These are phyloP conservation scores for Pichia sp. DNA, from an alignment of 1,139 yeast species.

Conservation along the genomic window DNA sequence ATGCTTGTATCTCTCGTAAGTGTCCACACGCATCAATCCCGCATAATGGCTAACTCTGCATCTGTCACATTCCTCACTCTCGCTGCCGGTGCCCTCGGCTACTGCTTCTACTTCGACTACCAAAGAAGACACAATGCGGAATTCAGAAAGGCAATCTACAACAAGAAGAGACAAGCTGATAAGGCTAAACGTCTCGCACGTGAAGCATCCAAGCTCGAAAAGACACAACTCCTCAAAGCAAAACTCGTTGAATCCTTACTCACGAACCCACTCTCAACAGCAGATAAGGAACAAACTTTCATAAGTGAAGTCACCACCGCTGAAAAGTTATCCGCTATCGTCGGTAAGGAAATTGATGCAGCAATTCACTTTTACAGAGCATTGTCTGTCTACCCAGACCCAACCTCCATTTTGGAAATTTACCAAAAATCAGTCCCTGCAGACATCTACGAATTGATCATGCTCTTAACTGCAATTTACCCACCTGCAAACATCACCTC, in stretches of 20 bases:
- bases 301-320: slow-evolving; percentile 80
- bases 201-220: slow-evolving; percentile 51
- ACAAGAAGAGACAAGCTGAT: slow-evolving; percentile 52
- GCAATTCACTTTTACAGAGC: slow-evolving; percentile 94
- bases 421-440: slow-evolving; percentile 85
- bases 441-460: slow-evolving; percentile 72
- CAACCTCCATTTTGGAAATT: slow-evolving; percentile 80
- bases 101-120: slow-evolving; percentile 87
- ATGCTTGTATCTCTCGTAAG: too few species aligned
- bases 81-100: slow-evolving; percentile 57
- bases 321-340: slow-evolving; percentile 57
- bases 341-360: slow-evolving; percentile 63
- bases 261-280: slow-evolving; percentile 52
- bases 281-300: slow-evolving; percentile 69
- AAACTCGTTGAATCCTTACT: slow-evolving; percentile 59
- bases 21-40: too few species aligned
- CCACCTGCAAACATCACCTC: slow-evolving; percentile 80
- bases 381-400: slow-evolving; percentile 89
- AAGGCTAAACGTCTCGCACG: slow-evolving; percentile 42
- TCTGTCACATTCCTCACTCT: slow-evolving; percentile 46
- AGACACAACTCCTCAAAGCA: slow-evolving; percentile 52
- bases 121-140: slow-evolving; percentile 75
- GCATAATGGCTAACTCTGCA: slow-evolving; percentile 26
- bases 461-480: slow-evolving; percentile 80
- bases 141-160: slow-evolving; percentile 71